phyloP scores from a whole-genome alignment of 2,329 filamentous ascomycete species.

The Cercospora canescens region DNA sequence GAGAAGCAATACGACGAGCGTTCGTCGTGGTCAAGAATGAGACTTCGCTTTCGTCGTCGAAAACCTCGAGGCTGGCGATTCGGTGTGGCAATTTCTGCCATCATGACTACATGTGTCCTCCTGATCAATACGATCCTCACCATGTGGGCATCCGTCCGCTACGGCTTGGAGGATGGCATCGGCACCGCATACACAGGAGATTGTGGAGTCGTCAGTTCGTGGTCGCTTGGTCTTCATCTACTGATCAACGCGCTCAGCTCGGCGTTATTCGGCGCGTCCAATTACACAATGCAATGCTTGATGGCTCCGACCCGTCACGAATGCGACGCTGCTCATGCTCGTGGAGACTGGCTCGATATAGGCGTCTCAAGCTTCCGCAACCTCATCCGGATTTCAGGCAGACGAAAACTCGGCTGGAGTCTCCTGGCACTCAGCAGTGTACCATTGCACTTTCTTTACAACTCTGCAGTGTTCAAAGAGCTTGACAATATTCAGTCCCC shows the following conservation, averaged over 20 bases:
- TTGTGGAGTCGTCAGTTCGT: constrained; percentile 23
- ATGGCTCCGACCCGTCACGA: constrained; percentile 52
- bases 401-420: constrained; percentile 28
- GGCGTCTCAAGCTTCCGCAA: constrained; percentile 48
- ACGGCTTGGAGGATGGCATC: constrained; percentile 14
- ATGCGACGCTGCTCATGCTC: constrained; percentile 49
- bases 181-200: constrained; percentile 24
- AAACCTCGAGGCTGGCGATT: neutral
- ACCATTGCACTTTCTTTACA: constrained; percentile 41
- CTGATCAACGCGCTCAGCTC: constrained; percentile 52
- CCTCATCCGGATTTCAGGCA: constrained; percentile 28
- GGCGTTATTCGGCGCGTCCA: constrained; percentile 48
- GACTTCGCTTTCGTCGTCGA: neutral
- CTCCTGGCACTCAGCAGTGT: constrained; percentile 35
- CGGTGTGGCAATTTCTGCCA: neutral
- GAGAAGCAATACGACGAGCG: neutral
- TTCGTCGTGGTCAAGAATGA: neutral
- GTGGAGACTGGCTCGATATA: constrained; percentile 46
- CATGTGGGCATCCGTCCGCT: constrained; percentile 9
- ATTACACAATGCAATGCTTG: constrained; percentile 56
- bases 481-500: neutral
- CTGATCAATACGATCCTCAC: neutral
- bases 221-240: constrained; percentile 40
- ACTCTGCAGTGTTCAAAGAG: constrained; percentile 32
- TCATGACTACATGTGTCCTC: neutral